These are phyloP conservation scores for Pulveroboletus sp. DNA, from an alignment of 768 basidiomycete species.

Conservation along the genomic window DNA sequence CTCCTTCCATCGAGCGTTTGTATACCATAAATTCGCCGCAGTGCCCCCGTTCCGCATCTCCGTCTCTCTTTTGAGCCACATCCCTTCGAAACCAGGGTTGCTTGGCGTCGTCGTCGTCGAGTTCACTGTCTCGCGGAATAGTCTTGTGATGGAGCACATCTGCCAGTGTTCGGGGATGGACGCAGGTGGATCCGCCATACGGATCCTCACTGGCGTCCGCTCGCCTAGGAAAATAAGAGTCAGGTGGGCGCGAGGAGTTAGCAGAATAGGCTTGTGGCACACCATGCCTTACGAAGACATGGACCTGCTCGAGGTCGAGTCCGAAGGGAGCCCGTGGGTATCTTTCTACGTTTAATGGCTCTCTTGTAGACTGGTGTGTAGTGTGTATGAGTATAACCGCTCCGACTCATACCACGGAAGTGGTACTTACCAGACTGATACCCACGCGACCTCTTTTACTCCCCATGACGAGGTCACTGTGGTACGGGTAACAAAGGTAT, in stretches of 20 bases:
- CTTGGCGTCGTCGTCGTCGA: background rate
- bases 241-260: background rate
- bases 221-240: constrained; percentile 46
- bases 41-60: constrained; percentile 54
- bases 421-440: constrained; percentile 13
- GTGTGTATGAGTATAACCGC: background rate
- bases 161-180: constrained; percentile 66
- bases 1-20: background rate
- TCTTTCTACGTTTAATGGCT: constrained; percentile 51
- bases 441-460: background rate
- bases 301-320: constrained; percentile 63
- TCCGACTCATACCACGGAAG: background rate
- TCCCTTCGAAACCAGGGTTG: constrained; percentile 17
- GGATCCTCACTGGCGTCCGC: constrained; percentile 68
- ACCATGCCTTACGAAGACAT: constrained; percentile 76
- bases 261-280: constrained; percentile 17
- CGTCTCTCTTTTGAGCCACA: constrained; percentile 44
- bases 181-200: constrained; percentile 57
- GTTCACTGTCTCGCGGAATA: constrained; percentile 44
- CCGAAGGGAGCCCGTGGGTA: constrained; percentile 56
- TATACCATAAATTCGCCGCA: constrained; percentile 62
- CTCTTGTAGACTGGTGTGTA: constrained; percentile 30
- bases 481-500: background rate
- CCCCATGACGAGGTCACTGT: no score
- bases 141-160: constrained; percentile 53